Evolutionary conservation across 2,329 filamentous ascomycete species (phyloP).

Genomic region (Cladophialophora exuberans): DNA sequence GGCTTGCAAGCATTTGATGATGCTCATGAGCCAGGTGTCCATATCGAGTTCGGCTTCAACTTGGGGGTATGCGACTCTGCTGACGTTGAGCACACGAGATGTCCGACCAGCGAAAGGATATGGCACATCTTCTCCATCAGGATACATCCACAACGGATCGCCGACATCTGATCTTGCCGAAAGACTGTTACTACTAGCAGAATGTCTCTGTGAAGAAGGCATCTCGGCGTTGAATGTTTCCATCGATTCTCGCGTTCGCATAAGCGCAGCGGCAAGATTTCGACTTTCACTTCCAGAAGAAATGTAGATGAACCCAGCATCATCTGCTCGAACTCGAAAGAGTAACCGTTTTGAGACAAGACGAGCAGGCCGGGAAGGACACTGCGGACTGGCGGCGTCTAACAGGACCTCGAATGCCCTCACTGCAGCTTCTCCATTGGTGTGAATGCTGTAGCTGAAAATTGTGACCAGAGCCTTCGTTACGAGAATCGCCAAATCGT

Average conservation of each 20-base stretch:
- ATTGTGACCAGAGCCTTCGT: constrained; percentile 25
- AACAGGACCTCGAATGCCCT: constrained; percentile 24
- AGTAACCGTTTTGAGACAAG: constrained; percentile 76
- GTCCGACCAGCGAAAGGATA: constrained; percentile 17
- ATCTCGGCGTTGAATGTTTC: constrained; percentile 35
- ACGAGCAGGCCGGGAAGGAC: constrained; percentile 69
- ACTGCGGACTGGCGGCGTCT: constrained; percentile 20
- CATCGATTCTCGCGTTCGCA: constrained; percentile 61
- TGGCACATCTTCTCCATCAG: constrained; percentile 41
- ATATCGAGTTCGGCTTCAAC: constrained; percentile 57
- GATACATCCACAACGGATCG: constrained; percentile 60
- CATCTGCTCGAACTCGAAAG: constrained; percentile 82
- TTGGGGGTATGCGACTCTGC: constrained; percentile 7
- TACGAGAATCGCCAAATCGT: constrained; percentile 20
- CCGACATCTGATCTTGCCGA: constrained; percentile 23
- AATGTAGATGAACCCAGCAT: constrained; percentile 74
- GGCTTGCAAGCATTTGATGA: constrained; percentile 73
- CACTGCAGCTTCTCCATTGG: constrained; percentile 9
- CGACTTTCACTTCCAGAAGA: constrained; percentile 71
- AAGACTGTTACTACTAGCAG: constrained; percentile 26
- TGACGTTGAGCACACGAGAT: constrained; percentile 23
- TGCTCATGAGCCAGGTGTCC: constrained; percentile 73
- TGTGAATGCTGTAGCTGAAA: constrained; percentile 27
- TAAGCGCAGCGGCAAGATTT: constrained; percentile 71
- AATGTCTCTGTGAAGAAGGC: constrained; percentile 23